phyloP scores from a whole-genome alignment of 768 basidiomycete species.

The Serendipita sp. region DNA sequence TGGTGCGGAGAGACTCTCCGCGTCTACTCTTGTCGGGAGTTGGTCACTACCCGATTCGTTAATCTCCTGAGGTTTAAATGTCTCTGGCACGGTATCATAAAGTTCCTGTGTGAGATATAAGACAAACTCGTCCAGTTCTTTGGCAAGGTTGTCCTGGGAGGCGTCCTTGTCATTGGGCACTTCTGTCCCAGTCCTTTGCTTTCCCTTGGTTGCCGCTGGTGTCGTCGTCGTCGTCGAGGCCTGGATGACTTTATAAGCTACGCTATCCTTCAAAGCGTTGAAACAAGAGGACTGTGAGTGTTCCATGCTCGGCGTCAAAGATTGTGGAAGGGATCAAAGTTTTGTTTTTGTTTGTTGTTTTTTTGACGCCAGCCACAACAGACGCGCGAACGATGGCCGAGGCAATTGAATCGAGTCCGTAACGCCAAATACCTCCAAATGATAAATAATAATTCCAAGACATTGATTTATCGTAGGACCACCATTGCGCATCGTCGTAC shows the following conservation, averaged over 20 bases:
- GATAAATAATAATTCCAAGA: neutral
- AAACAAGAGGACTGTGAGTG: neutral
- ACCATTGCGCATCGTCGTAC: constrained; percentile 31
- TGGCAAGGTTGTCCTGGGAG: constrained; percentile 5
- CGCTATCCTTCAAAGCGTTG: neutral
- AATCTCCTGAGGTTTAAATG: constrained; percentile 26
- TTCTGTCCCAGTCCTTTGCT: neutral
- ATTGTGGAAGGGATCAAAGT: neutral
- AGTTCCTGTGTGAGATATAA: constrained; percentile 36
- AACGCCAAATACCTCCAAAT: neutral
- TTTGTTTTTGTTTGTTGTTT: no score
- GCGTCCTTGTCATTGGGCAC: neutral
- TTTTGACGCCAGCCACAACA: neutral
- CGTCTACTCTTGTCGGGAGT: constrained; percentile 22
- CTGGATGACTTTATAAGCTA: constrained; percentile 3
- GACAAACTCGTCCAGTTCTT: constrained; percentile 37
- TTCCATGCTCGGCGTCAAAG: neutral
- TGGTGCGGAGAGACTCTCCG: constrained; percentile 26
- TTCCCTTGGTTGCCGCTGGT: neutral
- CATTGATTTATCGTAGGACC: neutral
- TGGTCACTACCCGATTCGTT: constrained; percentile 18
- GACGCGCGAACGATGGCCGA: neutral
- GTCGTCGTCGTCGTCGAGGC: neutral
- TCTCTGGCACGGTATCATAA: constrained; percentile 29
- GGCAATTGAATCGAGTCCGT: neutral